Percentiles rank a stretch among this genome's conserved stretches.
Evolutionary conservation across 148 eudicot genomes (phyloP).

Genomic region (Rhododendron simsii): DNA sequence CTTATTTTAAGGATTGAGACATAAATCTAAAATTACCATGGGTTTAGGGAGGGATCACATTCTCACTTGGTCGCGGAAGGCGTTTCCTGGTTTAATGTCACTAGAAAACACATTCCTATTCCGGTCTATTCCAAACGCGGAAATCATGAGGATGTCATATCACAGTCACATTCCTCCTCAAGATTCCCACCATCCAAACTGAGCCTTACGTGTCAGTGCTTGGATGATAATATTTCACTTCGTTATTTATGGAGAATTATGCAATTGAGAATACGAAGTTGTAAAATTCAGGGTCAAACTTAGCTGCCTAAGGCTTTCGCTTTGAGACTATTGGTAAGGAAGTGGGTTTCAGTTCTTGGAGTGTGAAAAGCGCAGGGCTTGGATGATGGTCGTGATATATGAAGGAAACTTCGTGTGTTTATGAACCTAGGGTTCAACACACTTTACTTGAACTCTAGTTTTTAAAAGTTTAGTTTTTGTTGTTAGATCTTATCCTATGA

Average conservation of each 20-base stretch:
- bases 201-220: background rate
- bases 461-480: background rate
- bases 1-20: no score
- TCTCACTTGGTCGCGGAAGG: no score
- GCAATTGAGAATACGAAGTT: background rate
- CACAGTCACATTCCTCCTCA: background rate
- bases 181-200: background rate
- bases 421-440: background rate
- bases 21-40: no score
- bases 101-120: background rate
- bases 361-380: background rate
- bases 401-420: background rate
- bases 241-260: background rate
- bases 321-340: background rate
- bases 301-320: background rate
- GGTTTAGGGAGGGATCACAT: no score
- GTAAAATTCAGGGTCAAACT: background rate
- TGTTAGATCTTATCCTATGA: background rate
- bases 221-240: background rate
- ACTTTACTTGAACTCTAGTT: background rate
- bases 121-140: background rate
- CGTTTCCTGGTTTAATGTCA: no score
- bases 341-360: constrained; percentile 5
- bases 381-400: background rate
- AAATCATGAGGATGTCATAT: background rate